These are phyloP conservation scores for Debaryomyces coudertii DNA, from an alignment of 1,139 yeast species.

Conservation along the genomic window DNA sequence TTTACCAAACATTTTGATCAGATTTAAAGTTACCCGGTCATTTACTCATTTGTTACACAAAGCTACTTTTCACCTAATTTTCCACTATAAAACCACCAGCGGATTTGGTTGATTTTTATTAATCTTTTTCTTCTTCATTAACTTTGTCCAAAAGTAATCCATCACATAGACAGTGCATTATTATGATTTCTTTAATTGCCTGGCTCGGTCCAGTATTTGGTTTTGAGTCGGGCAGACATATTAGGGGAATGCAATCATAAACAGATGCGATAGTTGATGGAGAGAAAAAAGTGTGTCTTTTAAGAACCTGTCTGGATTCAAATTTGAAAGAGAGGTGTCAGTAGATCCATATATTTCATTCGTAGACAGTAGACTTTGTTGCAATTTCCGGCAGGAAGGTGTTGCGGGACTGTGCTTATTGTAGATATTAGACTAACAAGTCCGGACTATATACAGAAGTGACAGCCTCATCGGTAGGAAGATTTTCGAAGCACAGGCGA, in stretches of 20 bases:
- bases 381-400: neutral
- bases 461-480: no score
- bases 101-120: neutral
- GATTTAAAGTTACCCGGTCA: constrained; percentile 2
- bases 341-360: constrained; percentile 44
- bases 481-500: no score
- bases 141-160: constrained; percentile 59
- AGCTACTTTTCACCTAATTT: neutral
- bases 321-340: constrained; percentile 58
- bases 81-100: constrained; percentile 3
- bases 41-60: constrained; percentile 6
- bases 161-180: constrained; percentile 57
- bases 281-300: constrained; percentile 45
- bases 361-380: neutral
- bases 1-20: constrained; percentile 3
- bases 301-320: constrained; percentile 57
- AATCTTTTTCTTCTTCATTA: constrained; percentile 26
- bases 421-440: no score
- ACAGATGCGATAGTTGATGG: constrained; percentile 53
- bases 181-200: constrained; percentile 27
- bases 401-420: no score
- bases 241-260: constrained; percentile 23
- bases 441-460: no score
- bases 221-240: constrained; percentile 4
- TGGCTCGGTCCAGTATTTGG: constrained; percentile 24